Conservation (phyloP, 1,284 basidiomycete genomes). For the Chalciporus sp. region DNA sequence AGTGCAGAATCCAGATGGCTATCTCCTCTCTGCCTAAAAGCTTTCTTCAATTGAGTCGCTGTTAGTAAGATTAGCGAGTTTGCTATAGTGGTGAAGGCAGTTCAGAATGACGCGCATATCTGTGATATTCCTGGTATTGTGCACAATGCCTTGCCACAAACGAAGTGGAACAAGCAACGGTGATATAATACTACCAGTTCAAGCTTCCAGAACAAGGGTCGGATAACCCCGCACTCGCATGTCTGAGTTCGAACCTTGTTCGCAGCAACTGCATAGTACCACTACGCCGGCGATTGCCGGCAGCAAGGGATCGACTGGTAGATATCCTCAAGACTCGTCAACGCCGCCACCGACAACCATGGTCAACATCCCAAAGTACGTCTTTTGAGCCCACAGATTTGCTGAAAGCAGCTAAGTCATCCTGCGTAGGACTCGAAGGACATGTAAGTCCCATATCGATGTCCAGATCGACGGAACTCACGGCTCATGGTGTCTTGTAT, state of each 20-base stretch:
- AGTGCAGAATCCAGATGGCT: too few relatives aligned
- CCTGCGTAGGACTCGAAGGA: constrained; percentile 71
- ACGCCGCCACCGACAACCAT: constrained; percentile 51
- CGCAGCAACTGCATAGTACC: constrained; percentile 30
- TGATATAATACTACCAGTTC: too few relatives aligned
- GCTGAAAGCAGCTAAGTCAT: constrained; percentile 22
- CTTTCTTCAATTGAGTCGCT: too few relatives aligned
- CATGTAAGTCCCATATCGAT: constrained; percentile 60
- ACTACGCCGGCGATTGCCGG: constrained; percentile 29
- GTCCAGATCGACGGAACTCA: constrained; percentile 1
- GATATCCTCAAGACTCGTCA: constrained; percentile 18
- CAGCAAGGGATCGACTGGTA: constrained; percentile 6
- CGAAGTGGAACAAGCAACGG: too few relatives aligned
- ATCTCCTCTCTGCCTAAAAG: too few relatives aligned
- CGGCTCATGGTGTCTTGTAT: neutral
- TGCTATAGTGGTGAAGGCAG: too few relatives aligned
- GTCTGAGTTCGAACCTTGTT: constrained; percentile 24
- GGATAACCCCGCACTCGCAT: neutral
- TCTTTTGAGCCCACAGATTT: constrained; percentile 14
- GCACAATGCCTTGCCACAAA: too few relatives aligned
- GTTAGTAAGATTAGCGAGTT: too few relatives aligned
- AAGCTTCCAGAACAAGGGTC: too few relatives aligned
- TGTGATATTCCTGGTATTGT: too few relatives aligned
- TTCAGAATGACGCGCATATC: too few relatives aligned
- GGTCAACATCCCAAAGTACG: constrained; percentile 92